These are phyloP conservation scores for Camptophora hylomeconis DNA, from an alignment of 2,329 filamentous ascomycete species.

Conservation along the genomic window DNA sequence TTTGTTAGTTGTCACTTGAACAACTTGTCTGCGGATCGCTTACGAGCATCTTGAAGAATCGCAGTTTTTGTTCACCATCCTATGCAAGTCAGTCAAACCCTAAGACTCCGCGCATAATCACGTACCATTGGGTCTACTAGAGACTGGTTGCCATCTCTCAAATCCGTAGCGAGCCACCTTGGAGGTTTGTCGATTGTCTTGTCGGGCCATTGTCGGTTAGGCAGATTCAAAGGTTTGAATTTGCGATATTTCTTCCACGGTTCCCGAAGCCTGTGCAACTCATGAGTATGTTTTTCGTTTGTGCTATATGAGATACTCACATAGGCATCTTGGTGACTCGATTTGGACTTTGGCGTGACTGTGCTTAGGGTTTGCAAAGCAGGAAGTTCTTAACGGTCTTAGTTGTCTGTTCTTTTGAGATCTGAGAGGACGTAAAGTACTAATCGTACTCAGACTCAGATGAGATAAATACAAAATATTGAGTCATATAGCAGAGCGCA, in stretches of 20 bases:
- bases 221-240: conserved; percentile 34
- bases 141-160: conserved; percentile 89
- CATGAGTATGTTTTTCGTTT: conserved; percentile 3
- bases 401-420: too few relatives aligned
- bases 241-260: conserved; percentile 36
- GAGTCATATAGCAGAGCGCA: too few relatives aligned
- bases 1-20: too few relatives aligned
- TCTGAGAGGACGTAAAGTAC: too few relatives aligned
- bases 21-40: too few relatives aligned
- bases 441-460: too few relatives aligned
- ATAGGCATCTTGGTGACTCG: conserved; percentile 9
- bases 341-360: too few relatives aligned
- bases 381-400: too few relatives aligned
- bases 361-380: too few relatives aligned
- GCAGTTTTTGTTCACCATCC: conserved; percentile 91
- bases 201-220: conserved; percentile 60
- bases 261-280: conserved; percentile 31
- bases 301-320: conserved; percentile 1
- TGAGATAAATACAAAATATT: too few relatives aligned
- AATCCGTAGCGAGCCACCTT: conserved; percentile 78
- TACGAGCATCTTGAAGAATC: conserved; percentile 92
- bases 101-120: not conserved
- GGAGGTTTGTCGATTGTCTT: conserved; percentile 74
- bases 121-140: conserved; percentile 83
- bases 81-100: conserved; percentile 25